Evolutionary conservation across 2,329 filamentous ascomycete genomes (phyloP), one percentile per base, ranked within the genome.

Genomic region (Seiridium cupressi): DNA sequence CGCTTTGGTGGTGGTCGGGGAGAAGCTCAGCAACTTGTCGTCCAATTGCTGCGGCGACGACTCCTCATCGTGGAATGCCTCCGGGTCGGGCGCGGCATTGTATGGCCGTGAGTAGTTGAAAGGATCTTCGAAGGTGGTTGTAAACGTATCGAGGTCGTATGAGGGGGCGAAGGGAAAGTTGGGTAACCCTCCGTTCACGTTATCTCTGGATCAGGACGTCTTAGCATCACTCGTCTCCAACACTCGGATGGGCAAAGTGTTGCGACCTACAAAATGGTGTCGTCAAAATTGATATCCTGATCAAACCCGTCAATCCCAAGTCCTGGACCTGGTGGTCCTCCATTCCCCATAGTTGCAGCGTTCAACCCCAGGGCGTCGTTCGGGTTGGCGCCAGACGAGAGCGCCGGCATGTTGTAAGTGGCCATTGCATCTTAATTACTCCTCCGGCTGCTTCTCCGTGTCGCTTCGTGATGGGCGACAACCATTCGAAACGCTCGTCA

Each of bases 21-120:
- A 89, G 75, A 93, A 93, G 68, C 89, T 85, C n/a, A 93, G 82
- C 32, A 93, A 81, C 73, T 93, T 89, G 69, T 87, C 86, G 69
- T 89, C 86, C 13, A 85, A 81, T 63, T 87, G 83, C 63, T 83
- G 80, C 32, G 82, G 80, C 10, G 84, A 84, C 1, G 79, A 75
- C 42, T 77, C 78, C 64, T 84, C 75, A 66, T 69, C 67, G 60
- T 72, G 72, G 59, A 79, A 71, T 60, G 76, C 72, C 69, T 84
- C 78, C 59, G 68, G 72, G 58, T 75, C 74, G 51, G 77, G 74
- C 13, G 74, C 73, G 49, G 75, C 73, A 54, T 82, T 79, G 69
- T 80, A 82, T 13, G 78, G 76, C 46, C 79, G 73, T 8, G 83
- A 80, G 70, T 86, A 86, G 63, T 83, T 82, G 68, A 89, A 88